Evolutionary conservation across 495 filamentous ascomycete genomes (phyloP).

Genomic region (Penicillium pulvis): DNA sequence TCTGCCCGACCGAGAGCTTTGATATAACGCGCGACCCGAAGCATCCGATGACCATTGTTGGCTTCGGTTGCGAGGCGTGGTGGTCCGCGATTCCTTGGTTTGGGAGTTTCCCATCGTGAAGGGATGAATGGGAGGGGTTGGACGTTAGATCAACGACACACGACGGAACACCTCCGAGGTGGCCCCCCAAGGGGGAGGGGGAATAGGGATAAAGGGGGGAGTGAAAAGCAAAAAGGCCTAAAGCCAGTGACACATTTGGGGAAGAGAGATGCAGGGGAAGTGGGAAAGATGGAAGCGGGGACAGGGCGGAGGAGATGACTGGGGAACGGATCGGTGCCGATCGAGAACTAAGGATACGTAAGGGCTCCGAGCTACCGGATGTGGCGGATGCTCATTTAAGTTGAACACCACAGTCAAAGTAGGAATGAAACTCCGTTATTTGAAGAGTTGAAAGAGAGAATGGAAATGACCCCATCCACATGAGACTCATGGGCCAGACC

Average conservation of each 20-base stretch:
- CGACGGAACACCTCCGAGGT: conserved; percentile 22
- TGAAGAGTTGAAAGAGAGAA: not conserved
- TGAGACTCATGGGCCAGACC: not conserved
- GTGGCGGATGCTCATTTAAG: conserved; percentile 21
- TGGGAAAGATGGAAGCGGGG: conserved; percentile 22
- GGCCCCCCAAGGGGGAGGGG: conserved; percentile 23
- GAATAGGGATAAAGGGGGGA: conserved; percentile 3
- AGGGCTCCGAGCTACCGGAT: conserved; percentile 17
- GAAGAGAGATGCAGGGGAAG: conserved; percentile 7
- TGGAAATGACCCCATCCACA: not conserved
- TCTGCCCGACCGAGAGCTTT: conserved; percentile 47
- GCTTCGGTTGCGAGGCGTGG: conserved; percentile 34
- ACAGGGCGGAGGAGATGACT: conserved; percentile 23
- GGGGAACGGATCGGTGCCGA: conserved; percentile 24
- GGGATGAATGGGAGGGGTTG: conserved; percentile 13
- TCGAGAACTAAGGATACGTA: conserved; percentile 17
- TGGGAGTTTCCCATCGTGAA: conserved; percentile 60
- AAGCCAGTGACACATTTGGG: conserved; percentile 11
- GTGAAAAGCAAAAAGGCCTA: conserved; percentile 6
- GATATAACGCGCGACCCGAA: conserved; percentile 39
- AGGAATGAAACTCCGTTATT: not conserved
- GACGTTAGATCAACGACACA: conserved; percentile 2
- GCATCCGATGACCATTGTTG: conserved; percentile 42
- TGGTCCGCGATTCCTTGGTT: conserved; percentile 58
- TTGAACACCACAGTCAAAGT: not conserved